A percentile compares a stretch with the other conserved stretches of the same genome.
These are phyloP conservation scores for Neohortaea acidophila DNA, from an alignment of 495 filamentous ascomycete genomes.

Conservation along the genomic window DNA sequence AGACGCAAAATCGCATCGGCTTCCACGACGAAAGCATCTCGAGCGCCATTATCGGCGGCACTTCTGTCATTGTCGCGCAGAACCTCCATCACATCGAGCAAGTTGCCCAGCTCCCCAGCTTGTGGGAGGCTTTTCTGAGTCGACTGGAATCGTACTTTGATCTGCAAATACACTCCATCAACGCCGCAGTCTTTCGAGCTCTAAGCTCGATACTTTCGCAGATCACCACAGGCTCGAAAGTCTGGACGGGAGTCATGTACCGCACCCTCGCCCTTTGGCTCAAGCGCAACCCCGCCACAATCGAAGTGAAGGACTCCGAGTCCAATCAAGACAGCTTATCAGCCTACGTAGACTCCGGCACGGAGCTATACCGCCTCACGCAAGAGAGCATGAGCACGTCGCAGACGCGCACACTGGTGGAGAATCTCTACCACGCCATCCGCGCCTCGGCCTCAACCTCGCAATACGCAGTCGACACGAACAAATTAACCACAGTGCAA, in stretches of 20 bases:
- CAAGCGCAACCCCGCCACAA: conserved; percentile 23
- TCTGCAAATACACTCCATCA: conserved; percentile 21
- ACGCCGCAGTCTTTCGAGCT: conserved; percentile 20
- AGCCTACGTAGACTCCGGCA: conserved; percentile 62
- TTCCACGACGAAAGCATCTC: conserved; percentile 5
- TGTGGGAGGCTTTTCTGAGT: conserved; percentile 21
- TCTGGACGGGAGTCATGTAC: conserved; percentile 9
- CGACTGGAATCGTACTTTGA: conserved; percentile 19
- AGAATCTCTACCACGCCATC: conserved; percentile 43
- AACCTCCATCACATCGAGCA: conserved; percentile 17
- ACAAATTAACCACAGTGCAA: conserved; percentile 67
- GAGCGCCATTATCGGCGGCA: conserved; percentile 5
- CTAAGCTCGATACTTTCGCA: conserved; percentile 19
- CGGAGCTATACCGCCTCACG: conserved; percentile 69
- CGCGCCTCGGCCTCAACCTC: conserved; percentile 58
- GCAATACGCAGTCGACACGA: conserved; percentile 69
- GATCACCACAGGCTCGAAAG: neutral
- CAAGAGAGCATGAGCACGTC: conserved; percentile 44
- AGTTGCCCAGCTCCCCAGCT: conserved; percentile 13
- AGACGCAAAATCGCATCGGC: neutral
- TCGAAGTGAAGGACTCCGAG: conserved; percentile 21
- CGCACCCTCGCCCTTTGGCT: conserved; percentile 13
- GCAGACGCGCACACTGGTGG: conserved; percentile 40
- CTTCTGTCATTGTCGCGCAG: conserved; percentile 8
- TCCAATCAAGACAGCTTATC: conserved; percentile 62